phyloP scores from a whole-genome alignment of 139 green algal genomes.

The Pleodorina starrii region DNA sequence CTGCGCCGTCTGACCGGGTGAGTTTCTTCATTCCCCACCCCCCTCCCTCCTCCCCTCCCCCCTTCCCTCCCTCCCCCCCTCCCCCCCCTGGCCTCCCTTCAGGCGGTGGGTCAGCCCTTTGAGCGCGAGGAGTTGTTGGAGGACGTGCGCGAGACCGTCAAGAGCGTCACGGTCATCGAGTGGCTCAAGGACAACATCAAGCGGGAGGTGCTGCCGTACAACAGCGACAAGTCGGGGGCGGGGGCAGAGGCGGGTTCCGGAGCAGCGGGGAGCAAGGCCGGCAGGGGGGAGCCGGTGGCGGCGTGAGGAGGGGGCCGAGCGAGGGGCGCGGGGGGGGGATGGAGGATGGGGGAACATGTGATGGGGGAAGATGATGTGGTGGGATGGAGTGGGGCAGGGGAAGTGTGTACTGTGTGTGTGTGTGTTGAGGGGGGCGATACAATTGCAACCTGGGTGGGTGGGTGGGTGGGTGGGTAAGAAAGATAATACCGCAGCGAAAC shows the following conservation, averaged over 20 bases:
- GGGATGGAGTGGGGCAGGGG: too few relatives aligned
- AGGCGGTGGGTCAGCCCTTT: constrained; percentile 46
- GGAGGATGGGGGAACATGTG: too few relatives aligned
- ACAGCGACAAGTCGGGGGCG: constrained; percentile 27
- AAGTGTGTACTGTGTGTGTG: too few relatives aligned
- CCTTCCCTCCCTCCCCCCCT: neutral
- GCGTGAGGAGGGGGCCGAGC: neutral
- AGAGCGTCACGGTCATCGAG: constrained; percentile 59
- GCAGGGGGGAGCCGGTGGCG: neutral
- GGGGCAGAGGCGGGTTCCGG: too few relatives aligned
- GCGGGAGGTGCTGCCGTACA: constrained; percentile 51
- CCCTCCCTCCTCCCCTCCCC: neutral
- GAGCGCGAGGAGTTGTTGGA: constrained; percentile 34
- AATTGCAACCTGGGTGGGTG: too few relatives aligned
- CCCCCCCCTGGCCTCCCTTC: too few relatives aligned
- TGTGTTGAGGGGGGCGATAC: too few relatives aligned
- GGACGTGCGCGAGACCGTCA: constrained; percentile 53
- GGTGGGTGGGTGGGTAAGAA: too few relatives aligned
- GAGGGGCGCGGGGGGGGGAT: neutral
- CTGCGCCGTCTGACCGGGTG: too few relatives aligned
- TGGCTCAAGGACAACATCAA: constrained; percentile 70
- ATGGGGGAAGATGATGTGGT: too few relatives aligned
- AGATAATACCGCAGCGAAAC: too few relatives aligned
- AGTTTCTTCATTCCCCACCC: too few relatives aligned
- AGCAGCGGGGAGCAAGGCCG: neutral